Conservation (phyloP, 108 stramenopile genomes). For the Schizochytrium sp. region DNA sequence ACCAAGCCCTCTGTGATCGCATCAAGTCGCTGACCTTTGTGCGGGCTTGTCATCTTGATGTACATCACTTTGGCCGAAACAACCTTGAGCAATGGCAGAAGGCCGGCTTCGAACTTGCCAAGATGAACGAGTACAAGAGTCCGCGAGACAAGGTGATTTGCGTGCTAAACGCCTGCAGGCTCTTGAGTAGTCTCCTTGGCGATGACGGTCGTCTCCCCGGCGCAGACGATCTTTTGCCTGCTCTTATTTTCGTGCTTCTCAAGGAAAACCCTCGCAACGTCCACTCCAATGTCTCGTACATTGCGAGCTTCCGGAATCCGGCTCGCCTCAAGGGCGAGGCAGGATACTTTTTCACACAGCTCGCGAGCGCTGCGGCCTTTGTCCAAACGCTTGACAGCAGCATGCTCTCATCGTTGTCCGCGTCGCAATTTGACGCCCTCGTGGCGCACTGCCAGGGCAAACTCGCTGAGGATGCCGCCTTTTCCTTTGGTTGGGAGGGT, state of each 20-base stretch:
- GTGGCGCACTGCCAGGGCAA: neutral
- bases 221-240: constrained; percentile 52
- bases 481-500: neutral
- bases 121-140: constrained; percentile 19
- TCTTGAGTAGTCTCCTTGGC: constrained; percentile 7
- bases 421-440: neutral
- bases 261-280: constrained; percentile 33
- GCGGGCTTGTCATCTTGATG: neutral
- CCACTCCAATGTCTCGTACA: constrained; percentile 41
- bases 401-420: neutral
- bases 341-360: constrained; percentile 52
- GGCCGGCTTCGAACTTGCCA: constrained; percentile 19
- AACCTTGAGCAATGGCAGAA: neutral
- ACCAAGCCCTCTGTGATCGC: neutral
- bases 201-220: neutral
- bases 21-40: neutral
- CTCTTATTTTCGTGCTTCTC: constrained; percentile 47
- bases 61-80: neutral
- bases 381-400: constrained; percentile 25
- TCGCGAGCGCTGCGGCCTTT: constrained; percentile 42
- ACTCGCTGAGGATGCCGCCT: neutral
- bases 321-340: constrained; percentile 38
- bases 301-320: constrained; percentile 42
- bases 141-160: constrained; percentile 28
- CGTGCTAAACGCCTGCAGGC: neutral